Evolutionary conservation across 805 yeast genomes (phyloP), one percentile per base, ranked within the genome.

Genomic region (Yamadazyma ubonensis): DNA sequence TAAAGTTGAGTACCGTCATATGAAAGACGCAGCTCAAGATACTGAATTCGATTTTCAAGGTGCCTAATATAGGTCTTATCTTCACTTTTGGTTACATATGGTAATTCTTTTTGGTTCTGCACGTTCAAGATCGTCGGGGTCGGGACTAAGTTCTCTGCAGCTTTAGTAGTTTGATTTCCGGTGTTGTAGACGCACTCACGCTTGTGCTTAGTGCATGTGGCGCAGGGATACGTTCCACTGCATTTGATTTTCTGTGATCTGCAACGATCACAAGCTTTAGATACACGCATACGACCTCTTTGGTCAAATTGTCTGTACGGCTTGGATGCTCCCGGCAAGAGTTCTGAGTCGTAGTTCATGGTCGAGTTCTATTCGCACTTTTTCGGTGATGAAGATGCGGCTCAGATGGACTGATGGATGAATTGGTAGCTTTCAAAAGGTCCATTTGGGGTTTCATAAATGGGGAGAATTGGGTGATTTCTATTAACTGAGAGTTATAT

Each of bases 241-340:
- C 84, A 79, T 49, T 79, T 78, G 42, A 75, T 74, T 54, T 79
- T 78, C 44, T 74, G 78, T 26, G 63, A 58, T 41, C 79, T 62
- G 53, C 84, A 79, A 16, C 78, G 60, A 38, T 71, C 76, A 46
- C 84, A 79, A 1, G 83, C 84, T 45, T 66, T 71, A 38, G 65
- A 59, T 7, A 76, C 81, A 32, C 79, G 54, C 42, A 65, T 46
- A 21, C 74, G 35, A 14, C 23, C 30, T 8, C 27, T 19, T n/a
- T 22, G 29, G 21, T 36, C 29, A 8, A 6, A 15, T n/a, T n/a
- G n/a, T n/a, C n/a, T n/a, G n/a, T n/a, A n/a, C n/a, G n/a, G n/a
- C n/a, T n/a, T n/a, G n/a, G n/a, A n/a, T n/a, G n/a, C n/a, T n/a
- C n/a, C n/a, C n/a, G n/a, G n/a, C n/a, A n/a, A n/a, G n/a, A n/a